These are phyloP conservation scores for Parastagonospora avenae DNA, from an alignment of 2,329 filamentous ascomycete genomes.

Conservation along the genomic window DNA sequence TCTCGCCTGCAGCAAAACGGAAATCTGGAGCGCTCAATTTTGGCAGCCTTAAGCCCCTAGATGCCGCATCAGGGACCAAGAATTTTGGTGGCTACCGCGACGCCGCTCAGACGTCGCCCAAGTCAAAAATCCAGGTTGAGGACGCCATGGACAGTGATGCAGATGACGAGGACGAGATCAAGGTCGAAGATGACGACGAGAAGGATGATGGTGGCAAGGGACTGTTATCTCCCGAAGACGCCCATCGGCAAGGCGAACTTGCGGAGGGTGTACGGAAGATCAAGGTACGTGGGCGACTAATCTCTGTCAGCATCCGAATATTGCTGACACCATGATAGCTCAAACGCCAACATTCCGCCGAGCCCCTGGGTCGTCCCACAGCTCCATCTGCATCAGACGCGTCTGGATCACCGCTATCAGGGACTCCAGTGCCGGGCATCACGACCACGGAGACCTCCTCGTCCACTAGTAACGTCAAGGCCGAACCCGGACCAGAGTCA, in stretches of 20 bases:
- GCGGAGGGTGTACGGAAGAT: conserved; percentile 83
- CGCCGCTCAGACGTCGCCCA: conserved; percentile 59
- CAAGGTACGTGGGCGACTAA: conserved; percentile 60
- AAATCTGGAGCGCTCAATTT: conserved; percentile 86
- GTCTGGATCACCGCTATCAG: conserved; percentile 33
- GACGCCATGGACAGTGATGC: conserved; percentile 76
- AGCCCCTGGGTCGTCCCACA: conserved; percentile 60
- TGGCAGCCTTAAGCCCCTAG: conserved; percentile 80
- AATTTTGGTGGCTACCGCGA: conserved; percentile 91
- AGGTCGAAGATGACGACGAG: conserved; percentile 66
- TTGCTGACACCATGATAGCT: conserved; percentile 59
- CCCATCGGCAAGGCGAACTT: conserved; percentile 72
- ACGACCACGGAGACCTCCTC: conserved; percentile 25
- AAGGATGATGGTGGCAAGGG: conserved; percentile 63
- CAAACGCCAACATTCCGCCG: conserved; percentile 78
- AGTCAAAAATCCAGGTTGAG: conserved; percentile 57
- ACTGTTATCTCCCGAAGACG: conserved; percentile 70
- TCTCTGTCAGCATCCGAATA: no score
- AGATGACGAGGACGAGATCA: conserved; percentile 70
- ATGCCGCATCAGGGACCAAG: conserved; percentile 77
- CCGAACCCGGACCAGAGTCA: conserved; percentile 55
- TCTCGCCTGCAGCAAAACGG: conserved; percentile 71
- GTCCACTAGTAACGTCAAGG: conserved; percentile 38
- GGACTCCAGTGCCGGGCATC: conserved; percentile 23
- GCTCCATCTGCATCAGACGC: conserved; percentile 27